phyloP scores from a whole-genome alignment of 345 rosid species.

The Populus nigra region DNA sequence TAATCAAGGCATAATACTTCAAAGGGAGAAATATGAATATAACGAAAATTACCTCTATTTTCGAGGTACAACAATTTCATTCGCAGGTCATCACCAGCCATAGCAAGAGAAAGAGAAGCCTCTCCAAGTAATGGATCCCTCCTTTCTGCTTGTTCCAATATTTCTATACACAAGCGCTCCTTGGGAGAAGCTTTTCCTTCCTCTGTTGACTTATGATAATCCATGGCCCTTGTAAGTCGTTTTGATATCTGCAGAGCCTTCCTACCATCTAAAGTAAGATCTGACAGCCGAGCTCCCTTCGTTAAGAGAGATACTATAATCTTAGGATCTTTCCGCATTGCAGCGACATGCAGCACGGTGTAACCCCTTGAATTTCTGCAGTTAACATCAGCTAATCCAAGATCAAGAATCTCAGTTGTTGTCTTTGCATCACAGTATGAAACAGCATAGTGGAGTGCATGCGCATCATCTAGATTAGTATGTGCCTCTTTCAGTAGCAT shows the following conservation, averaged over 20 bases:
- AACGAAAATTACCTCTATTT: conserved; percentile 57
- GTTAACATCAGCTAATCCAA: conserved; percentile 69
- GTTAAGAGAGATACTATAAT: conserved; percentile 65
- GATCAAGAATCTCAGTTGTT: conserved; percentile 65
- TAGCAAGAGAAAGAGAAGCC: conserved; percentile 59
- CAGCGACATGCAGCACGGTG: conserved; percentile 76
- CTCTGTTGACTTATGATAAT: conserved; percentile 47
- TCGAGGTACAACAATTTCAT: conserved; percentile 70
- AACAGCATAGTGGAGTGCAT: conserved; percentile 81
- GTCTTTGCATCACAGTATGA: conserved; percentile 76
- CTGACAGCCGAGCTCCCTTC: conserved; percentile 70
- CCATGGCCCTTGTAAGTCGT: conserved; percentile 54
- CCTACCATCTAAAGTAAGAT: conserved; percentile 66
- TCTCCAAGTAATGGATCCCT: conserved; percentile 59
- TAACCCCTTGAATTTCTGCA: conserved; percentile 58
- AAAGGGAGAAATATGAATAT: conserved; percentile 3
- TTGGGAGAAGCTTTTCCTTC: conserved; percentile 57
- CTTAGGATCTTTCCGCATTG: conserved; percentile 76
- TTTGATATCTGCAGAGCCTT: conserved; percentile 71
- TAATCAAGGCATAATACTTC: background rate
- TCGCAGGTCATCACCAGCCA: conserved; percentile 69
- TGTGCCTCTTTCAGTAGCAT: conserved; percentile 70
- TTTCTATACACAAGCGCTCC: conserved; percentile 73
- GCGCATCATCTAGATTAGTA: conserved; percentile 61
- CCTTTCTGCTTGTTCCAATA: conserved; percentile 67